phyloP scores from a whole-genome alignment of 176 grass and related monocot genomes.

The Miscanthus lutarioriparius region DNA sequence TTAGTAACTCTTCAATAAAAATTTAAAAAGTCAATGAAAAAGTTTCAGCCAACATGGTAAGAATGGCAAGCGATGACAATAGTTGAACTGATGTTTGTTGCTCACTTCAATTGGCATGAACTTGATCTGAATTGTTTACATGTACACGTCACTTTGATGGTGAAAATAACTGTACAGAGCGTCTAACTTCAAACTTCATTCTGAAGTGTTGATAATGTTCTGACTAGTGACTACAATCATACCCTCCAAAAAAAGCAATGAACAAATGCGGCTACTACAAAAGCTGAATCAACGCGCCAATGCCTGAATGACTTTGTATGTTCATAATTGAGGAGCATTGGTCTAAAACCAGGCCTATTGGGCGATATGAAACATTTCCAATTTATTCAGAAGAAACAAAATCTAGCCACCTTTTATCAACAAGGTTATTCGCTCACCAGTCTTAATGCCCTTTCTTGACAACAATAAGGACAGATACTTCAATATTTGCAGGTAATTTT shows the following conservation, averaged over 20 bases:
- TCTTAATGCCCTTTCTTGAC: neutral
- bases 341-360: neutral
- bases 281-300: neutral
- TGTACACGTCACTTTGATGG: neutral
- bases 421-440: neutral
- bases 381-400: neutral
- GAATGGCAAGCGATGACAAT: neutral
- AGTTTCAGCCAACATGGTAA: constrained; percentile 15
- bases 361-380: neutral
- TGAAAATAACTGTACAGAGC: neutral
- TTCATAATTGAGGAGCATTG: neutral
- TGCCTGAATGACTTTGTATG: neutral
- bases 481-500: neutral
- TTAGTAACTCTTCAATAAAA: constrained; percentile 20
- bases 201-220: neutral
- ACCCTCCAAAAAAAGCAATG: neutral
- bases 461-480: neutral
- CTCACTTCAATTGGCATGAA: constrained; percentile 8
- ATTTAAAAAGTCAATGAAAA: neutral
- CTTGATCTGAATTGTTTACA: neutral
- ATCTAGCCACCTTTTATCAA: neutral
- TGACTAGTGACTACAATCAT: constrained; percentile 5
- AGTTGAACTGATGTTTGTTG: neutral
- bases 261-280: neutral
- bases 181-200: constrained; percentile 3